Conservation (phyloP, 345 rosid species). For the Ailanthus altissimus region DNA sequence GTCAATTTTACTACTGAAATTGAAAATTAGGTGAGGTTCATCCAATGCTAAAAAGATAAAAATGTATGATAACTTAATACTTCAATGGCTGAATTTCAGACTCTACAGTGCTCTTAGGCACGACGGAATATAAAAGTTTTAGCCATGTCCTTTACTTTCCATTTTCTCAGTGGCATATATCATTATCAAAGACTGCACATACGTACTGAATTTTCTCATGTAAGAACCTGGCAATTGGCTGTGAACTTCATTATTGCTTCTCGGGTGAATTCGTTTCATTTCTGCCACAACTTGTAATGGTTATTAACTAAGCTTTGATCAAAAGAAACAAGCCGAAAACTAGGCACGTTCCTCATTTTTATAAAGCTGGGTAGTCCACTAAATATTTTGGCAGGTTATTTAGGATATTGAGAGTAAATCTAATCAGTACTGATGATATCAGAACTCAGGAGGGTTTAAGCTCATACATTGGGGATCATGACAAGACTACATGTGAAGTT, state of each 20-base stretch:
- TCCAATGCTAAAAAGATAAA: not conserved
- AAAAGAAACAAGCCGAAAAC: not conserved
- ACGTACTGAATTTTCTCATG: not conserved
- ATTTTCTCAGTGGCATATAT: no score
- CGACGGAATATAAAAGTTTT: not conserved
- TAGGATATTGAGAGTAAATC: not conserved
- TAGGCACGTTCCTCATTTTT: not conserved
- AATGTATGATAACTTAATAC: not conserved
- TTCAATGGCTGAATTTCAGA: not conserved
- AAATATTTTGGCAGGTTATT: constrained; percentile 1
- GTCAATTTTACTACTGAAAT: not conserved
- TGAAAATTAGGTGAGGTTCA: not conserved
- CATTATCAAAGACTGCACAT: not conserved
- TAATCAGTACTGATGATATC: not conserved
- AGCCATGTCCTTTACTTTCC: constrained; percentile 5
- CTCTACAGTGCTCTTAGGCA: not conserved
- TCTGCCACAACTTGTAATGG: not conserved
- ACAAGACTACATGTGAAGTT: not conserved
- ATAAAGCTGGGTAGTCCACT: no score
- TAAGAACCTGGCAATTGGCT: not conserved
- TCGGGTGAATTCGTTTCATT: not conserved
- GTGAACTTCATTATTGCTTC: not conserved
- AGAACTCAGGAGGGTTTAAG: not conserved
- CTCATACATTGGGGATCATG: not conserved
- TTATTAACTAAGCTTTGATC: not conserved